Conservation (phyloP, 257 asterid genomes). For the Nicotiana otophora region DNA sequence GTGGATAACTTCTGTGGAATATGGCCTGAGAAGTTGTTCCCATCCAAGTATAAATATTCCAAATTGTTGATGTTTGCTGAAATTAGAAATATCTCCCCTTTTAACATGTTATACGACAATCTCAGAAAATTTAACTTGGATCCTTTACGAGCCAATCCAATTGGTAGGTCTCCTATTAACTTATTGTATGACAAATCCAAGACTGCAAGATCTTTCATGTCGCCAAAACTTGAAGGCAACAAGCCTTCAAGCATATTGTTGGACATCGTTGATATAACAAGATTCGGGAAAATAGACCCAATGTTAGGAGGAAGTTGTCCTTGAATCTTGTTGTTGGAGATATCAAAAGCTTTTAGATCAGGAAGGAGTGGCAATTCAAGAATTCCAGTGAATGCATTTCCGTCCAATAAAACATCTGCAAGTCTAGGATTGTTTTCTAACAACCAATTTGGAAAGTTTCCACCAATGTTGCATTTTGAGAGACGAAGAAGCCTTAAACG, state of each 20-base stretch:
- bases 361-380: neutral
- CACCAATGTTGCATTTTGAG: neutral
- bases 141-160: neutral
- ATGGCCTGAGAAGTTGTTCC: constrained; percentile 16
- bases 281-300: neutral
- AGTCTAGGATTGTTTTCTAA: constrained; percentile 7
- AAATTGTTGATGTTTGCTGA: neutral
- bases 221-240: constrained; percentile 11
- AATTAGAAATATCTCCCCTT: neutral
- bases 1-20: constrained; percentile 3
- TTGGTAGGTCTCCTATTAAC: constrained; percentile 13
- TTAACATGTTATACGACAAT: constrained; percentile 5
- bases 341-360: neutral
- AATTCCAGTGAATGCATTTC: constrained; percentile 3
- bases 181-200: constrained; percentile 19
- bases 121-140: neutral
- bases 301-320: neutral
- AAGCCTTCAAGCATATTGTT: constrained; percentile 9
- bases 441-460: constrained; percentile 15
- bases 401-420: neutral
- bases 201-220: neutral
- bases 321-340: neutral
- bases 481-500: neutral
- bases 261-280: neutral
- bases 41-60: constrained; percentile 1